phyloP scores from a whole-genome alignment of 352 stramenopile species.

The Saprolegnia parasitica region DNA sequence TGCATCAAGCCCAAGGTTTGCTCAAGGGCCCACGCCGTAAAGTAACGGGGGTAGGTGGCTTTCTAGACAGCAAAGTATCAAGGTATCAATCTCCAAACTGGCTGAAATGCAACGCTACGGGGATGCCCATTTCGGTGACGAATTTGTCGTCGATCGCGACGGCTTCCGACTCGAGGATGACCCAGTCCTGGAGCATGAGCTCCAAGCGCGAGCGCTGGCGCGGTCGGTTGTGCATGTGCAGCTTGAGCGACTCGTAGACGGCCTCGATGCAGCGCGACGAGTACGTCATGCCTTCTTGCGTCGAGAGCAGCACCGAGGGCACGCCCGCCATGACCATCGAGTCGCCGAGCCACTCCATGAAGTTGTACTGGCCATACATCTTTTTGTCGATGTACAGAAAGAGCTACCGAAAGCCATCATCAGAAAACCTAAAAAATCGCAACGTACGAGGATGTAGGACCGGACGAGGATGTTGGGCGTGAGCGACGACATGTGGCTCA shows the following conservation, averaged over 20 bases:
- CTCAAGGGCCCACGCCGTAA: constrained; percentile 78
- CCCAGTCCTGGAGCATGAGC: constrained; percentile 79
- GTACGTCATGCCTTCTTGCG: constrained; percentile 76
- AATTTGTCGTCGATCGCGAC: constrained; percentile 72
- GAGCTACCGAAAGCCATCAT: constrained; percentile 45
- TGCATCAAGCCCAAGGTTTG: constrained; percentile 70
- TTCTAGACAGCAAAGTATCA: too few species aligned
- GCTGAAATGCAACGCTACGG: too few species aligned
- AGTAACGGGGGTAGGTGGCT: constrained; percentile 69
- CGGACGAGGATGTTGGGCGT: constrained; percentile 64
- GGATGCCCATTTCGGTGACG: constrained; percentile 76
- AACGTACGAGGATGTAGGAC: constrained; percentile 74
- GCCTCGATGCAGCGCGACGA: constrained; percentile 71
- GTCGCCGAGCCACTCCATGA: constrained; percentile 78
- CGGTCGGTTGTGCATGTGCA: constrained; percentile 74
- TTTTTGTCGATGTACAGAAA: constrained; percentile 83
- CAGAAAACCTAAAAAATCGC: constrained; percentile 1
- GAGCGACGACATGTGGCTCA: constrained; percentile 64
- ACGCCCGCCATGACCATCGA: constrained; percentile 80
- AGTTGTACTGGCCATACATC: constrained; percentile 77
- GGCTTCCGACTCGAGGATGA: constrained; percentile 63
- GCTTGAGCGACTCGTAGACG: constrained; percentile 79
- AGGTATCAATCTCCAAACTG: too few species aligned
- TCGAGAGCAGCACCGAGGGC: constrained; percentile 73
- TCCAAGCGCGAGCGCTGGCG: constrained; percentile 74